Conservation (phyloP, 495 filamentous ascomycete species). For the Podospora fimiseda region DNA sequence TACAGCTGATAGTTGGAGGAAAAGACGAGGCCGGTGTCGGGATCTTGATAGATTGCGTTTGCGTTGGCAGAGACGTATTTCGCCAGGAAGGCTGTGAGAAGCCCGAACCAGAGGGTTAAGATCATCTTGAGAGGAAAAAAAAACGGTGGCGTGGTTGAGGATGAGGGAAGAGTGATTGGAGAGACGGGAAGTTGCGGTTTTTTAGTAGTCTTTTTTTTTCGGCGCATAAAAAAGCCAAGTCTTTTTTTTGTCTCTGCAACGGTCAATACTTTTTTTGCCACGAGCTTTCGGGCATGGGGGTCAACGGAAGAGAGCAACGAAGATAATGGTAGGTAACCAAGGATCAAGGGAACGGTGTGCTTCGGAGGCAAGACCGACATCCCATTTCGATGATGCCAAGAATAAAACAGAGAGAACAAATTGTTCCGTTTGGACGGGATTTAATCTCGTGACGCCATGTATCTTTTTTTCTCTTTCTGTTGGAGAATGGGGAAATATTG, state of each 20-base stretch:
- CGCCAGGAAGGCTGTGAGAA: conserved; percentile 17
- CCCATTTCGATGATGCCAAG: conserved; percentile 12
- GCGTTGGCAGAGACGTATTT: conserved; percentile 20
- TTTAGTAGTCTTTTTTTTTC: no score
- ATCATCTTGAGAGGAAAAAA: conserved; percentile 13
- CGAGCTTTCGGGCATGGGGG: no score
- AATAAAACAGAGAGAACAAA: not conserved
- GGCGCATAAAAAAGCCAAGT: no score
- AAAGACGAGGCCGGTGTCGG: conserved; percentile 47
- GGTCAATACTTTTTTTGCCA: no score
- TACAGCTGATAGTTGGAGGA: conserved; percentile 35
- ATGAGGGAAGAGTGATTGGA: not conserved
- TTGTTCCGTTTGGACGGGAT: conserved; percentile 17
- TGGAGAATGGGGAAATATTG: no score
- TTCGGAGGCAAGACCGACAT: conserved; percentile 7
- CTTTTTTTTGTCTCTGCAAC: no score
- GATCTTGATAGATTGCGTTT: conserved; percentile 31
- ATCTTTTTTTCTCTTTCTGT: no score
- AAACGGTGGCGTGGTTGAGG: not conserved
- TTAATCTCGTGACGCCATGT: conserved; percentile 25
- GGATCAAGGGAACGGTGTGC: not conserved
- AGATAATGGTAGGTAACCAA: conserved; percentile 18
- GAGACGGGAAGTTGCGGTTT: not conserved
- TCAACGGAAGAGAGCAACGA: no score
- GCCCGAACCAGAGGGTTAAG: conserved; percentile 18